Base-by-base conservation (phyloP, 2,329 filamentous ascomycete species). In the Nemania abortiva region DNA sequence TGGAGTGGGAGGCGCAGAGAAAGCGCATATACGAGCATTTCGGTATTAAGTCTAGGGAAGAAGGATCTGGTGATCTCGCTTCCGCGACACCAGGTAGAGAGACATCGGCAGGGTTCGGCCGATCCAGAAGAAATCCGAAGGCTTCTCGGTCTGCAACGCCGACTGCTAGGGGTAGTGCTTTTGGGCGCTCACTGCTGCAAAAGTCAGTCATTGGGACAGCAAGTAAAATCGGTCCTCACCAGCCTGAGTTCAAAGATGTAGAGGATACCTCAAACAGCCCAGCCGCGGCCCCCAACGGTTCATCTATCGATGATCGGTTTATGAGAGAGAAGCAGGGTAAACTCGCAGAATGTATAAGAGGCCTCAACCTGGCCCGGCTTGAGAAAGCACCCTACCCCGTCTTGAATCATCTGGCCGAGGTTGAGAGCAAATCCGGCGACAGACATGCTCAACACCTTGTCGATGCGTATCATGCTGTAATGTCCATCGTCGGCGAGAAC, bases 11-110 rank as follows among this genome's bases (percentile, higher is more conserved):
- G 75, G 91, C 92, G 18, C 95, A 98, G 82, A 91, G 95, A 71
- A 93, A 92, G 80, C 91, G 91, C 73, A 97, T 99, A 72, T 98
- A 98, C 81, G 91, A 97, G 77, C 96, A 99, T 81, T 98, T 99
- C 80, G 96, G 96, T 15, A 91, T 99, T 78, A 91, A 90, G 77
- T 83, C 87, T 6, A 84, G 84, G 27, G 87, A 90, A 56, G 85
- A 86, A 74, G 66, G 79, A 53, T 70, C 76, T 66, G 74, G 71
- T 50, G 73, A 79, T 55, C 77, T 78, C 67, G 66, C 70, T 54
- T 71, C 77, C 37, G 77, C 81, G 4, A 73, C 77, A 24, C 76
- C 83, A 52, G 79, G 80, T 60, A 82, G 83, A 73, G 85, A 88
- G 69, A 79, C 84, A 3, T 83, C 86, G 65, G 87, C 84, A 22